Evolutionary conservation across 176 grass and related monocot species (phyloP).

Genomic region (Panicum miliaceum): DNA sequence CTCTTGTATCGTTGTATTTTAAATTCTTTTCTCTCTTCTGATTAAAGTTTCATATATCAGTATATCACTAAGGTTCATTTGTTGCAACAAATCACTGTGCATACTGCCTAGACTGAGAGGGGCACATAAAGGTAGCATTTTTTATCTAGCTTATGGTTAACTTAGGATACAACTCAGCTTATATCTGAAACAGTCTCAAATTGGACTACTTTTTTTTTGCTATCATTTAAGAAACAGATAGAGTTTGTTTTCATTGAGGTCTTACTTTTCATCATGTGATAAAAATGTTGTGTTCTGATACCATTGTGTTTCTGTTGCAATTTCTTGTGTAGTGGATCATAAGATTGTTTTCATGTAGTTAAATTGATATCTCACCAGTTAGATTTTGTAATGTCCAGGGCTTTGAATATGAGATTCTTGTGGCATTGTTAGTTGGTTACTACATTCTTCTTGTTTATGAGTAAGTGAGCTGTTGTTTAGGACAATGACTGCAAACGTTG

Average conservation of each 20-base stretch:
- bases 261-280: slow-evolving; percentile 1
- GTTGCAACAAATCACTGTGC: neutral
- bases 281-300: slow-evolving; percentile 7
- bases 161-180: neutral
- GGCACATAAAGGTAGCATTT: neutral
- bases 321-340: slow-evolving; percentile 34
- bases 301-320: slow-evolving; percentile 4
- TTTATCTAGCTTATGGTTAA: neutral
- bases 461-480: slow-evolving; percentile 11
- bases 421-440: neutral
- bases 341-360: neutral
- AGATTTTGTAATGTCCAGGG: neutral
- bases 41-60: neutral
- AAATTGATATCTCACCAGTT: neutral
- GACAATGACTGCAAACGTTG: neutral
- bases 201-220: neutral
- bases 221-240: neutral
- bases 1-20: neutral
- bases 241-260: neutral
- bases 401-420: slow-evolving; percentile 3
- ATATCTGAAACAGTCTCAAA: neutral
- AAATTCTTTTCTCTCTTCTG: neutral
- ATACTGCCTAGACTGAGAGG: neutral
- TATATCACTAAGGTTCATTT: neutral
- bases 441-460: slow-evolving; percentile 30